Evolutionary conservation across 2,329 filamentous ascomycete species (phyloP).

Genomic region (Aspergillus viridinutans): DNA sequence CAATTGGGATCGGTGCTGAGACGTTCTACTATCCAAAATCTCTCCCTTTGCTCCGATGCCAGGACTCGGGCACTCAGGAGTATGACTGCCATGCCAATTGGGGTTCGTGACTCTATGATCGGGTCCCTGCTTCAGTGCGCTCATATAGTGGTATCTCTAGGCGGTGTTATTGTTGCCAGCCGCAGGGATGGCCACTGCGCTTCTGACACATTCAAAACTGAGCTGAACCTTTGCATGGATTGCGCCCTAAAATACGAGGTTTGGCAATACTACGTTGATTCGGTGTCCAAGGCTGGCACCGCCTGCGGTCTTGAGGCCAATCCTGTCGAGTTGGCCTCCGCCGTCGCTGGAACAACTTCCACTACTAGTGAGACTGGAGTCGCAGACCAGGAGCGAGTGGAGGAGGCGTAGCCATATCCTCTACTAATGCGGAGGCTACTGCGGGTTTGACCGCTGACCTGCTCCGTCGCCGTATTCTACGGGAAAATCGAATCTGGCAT

Average conservation of each 20-base stretch:
- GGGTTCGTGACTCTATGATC: neutral
- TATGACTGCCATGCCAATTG: conserved; percentile 8
- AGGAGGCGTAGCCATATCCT: too few species aligned
- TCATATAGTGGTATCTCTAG: neutral
- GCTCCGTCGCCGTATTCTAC: too few species aligned
- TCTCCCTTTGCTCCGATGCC: conserved; percentile 5
- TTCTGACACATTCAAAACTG: neutral
- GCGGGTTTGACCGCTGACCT: neutral
- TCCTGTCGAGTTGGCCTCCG: neutral
- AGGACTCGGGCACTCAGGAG: too few species aligned
- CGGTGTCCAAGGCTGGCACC: conserved; percentile 1
- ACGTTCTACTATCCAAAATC: conserved; percentile 2
- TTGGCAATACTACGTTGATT: conserved; percentile 8
- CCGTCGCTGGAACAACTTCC: neutral
- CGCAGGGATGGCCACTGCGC: conserved; percentile 2
- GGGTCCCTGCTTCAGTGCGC: neutral
- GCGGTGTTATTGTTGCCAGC: conserved; percentile 1
- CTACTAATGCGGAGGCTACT: neutral
- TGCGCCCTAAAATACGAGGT: conserved; percentile 4
- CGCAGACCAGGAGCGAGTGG: too few species aligned
- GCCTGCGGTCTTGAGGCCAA: conserved; percentile 4
- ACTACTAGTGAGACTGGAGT: neutral
- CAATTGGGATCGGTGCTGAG: neutral
- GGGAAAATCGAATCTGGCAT: too few species aligned
- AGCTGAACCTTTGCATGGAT: conserved; percentile 1